Base-by-base conservation (phyloP, 139 green algal genomes). In the Chlamydomonas schloesseri region DNA sequence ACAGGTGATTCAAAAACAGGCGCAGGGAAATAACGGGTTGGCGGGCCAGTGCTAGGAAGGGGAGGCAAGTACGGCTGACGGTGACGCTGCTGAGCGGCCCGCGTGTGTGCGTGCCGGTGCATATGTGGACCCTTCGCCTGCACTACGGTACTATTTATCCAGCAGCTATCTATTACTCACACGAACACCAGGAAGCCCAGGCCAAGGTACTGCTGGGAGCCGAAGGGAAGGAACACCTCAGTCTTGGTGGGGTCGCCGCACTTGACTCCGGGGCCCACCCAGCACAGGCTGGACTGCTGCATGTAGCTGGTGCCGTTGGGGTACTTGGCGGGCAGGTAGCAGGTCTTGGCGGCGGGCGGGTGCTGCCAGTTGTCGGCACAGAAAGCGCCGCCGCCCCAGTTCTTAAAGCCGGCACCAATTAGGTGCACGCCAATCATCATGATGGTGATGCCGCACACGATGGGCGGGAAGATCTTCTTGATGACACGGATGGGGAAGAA, bases 331-430 rank as follows among this genome's bases (percentile, higher is more conserved):
- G 73, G 67, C 20, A 84, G 62, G 57, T 67, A 57, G 60, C 77
- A 84, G 37, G 62, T 9, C 10, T 34, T 23, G 18, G 77, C 26
- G 42, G 64, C n/a, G 42, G 77, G 77, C 34, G 34, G 57, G 58
- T 87, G 87, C n/a, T 47, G 6, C 55, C 85, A 91, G 87, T 97
- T 95, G 78, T 95, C 89, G 0, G 81, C 88, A 75, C 94, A 97
- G 81, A 96, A 94, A 60, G 90, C 91, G 58, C 94, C 94, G 68
- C 94, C 94, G 64, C 94, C 94, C 94, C 94, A 97, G 93, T 83
- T 88, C 67, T 95, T 93, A 58, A 97, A 93, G n/a, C 94, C 94
- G 29, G 90, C 89, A 28, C 75, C 88, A 31, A 88, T 83, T 21
- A 97, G 88, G 69, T 88, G 73, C 24, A 91, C 81, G 72, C 95